Conservation (phyloP, 371 early-diverging fungal species). For the Choanephora cucurbitarum region DNA sequence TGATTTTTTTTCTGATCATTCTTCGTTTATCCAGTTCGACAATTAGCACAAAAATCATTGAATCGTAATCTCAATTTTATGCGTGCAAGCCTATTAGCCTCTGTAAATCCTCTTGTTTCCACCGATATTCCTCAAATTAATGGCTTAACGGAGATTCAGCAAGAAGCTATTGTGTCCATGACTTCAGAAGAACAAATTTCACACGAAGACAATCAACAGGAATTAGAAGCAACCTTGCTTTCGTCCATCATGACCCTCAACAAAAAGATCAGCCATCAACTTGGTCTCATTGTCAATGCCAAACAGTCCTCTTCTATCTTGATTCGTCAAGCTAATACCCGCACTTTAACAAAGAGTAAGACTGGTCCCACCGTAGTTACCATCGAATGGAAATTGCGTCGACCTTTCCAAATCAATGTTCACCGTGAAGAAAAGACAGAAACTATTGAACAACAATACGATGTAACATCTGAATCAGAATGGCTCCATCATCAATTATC, state of each 20-base stretch:
- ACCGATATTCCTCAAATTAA: constrained; percentile 23
- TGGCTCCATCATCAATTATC: constrained; percentile 23
- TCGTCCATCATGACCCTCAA: constrained; percentile 21
- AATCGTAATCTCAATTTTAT: constrained; percentile 35
- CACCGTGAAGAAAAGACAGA: constrained; percentile 14
- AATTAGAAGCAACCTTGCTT: constrained; percentile 8
- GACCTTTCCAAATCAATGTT: constrained; percentile 31
- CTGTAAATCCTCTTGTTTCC: constrained; percentile 33
- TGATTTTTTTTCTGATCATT: neutral
- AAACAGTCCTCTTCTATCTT: constrained; percentile 29
- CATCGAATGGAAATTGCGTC: constrained; percentile 33
- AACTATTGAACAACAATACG: constrained; percentile 3
- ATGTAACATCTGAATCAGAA: constrained; percentile 15
- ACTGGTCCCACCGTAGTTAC: constrained; percentile 13
- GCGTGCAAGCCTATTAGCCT: constrained; percentile 33
- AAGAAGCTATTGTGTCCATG: constrained; percentile 1
- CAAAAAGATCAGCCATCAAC: constrained; percentile 33
- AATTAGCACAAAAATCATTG: constrained; percentile 21
- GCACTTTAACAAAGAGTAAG: neutral
- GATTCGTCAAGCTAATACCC: constrained; percentile 25
- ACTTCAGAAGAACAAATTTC: neutral
- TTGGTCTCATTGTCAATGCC: constrained; percentile 35
- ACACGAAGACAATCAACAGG: constrained; percentile 5
- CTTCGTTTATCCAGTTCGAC: constrained; percentile 13
- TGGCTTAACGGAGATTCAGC: constrained; percentile 12